A percentile compares a stretch with the other conserved stretches of the same genome.
phyloP scores from a whole-genome alignment of 495 filamentous ascomycete genomes.

The Monascus purpureus region DNA sequence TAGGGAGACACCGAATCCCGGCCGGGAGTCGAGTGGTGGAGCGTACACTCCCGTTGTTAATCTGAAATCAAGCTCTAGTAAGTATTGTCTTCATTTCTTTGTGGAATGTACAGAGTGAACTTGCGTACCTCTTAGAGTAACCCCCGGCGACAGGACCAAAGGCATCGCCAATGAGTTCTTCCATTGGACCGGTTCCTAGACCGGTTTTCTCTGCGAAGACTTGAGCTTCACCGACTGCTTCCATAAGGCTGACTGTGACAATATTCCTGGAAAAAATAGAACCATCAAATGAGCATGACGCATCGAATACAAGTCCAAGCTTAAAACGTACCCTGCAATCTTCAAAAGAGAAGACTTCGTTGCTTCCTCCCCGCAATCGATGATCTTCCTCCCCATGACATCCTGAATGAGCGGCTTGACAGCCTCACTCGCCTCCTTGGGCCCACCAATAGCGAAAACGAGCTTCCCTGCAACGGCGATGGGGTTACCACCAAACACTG shows the following conservation, averaged over 20 bases:
- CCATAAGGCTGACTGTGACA: conserved; percentile 34
- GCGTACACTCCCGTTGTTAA: conserved; percentile 31
- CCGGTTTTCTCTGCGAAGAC: conserved; percentile 42
- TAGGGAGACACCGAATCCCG: conserved; percentile 30
- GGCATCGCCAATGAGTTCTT: conserved; percentile 35
- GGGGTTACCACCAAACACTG: conserved; percentile 32
- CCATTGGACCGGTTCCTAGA: conserved; percentile 34
- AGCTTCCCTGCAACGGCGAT: conserved; percentile 31
- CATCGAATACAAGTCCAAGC: not conserved
- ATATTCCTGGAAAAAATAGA: conserved; percentile 21
- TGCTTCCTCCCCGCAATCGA: conserved; percentile 36
- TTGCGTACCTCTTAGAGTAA: conserved; percentile 30
- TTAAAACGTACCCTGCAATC: conserved; percentile 25
- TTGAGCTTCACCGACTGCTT: conserved; percentile 38
- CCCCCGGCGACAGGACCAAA: conserved; percentile 36
- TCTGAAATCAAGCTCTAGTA: conserved; percentile 7
- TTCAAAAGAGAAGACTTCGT: conserved; percentile 30
- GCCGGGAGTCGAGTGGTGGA: conserved; percentile 24
- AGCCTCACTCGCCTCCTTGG: conserved; percentile 16
- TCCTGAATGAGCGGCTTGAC: conserved; percentile 33
- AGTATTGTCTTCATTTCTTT: not conserved
- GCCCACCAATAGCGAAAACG: conserved; percentile 32
- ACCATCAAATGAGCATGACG: not conserved
- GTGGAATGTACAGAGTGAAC: not conserved
- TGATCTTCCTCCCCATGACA: conserved; percentile 31